A percentile compares a stretch with the other conserved stretches of the same genome.
These are phyloP conservation scores for sorghum (Sorghum bicolor) DNA, from an alignment of 176 grass and related monocot species.

Conservation along the genomic window DNA sequence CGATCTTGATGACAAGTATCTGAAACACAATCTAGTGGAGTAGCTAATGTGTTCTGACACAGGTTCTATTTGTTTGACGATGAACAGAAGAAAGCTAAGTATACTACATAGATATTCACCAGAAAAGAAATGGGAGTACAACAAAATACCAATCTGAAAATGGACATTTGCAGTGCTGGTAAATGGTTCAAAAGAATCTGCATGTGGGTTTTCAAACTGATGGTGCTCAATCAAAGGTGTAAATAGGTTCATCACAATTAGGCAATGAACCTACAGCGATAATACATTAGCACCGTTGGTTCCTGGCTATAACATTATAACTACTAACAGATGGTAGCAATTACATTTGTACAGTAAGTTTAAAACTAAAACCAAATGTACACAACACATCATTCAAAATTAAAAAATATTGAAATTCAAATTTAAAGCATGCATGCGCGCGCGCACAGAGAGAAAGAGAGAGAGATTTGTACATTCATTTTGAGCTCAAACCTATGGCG, in stretches of 20 bases:
- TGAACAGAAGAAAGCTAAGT: neutral
- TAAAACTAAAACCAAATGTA: neutral
- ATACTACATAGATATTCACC: neutral
- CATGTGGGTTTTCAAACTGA: neutral
- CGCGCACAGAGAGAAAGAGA: too few relatives aligned
- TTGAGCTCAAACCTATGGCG: neutral
- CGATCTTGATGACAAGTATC: constrained; percentile 8
- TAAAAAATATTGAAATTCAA: neutral
- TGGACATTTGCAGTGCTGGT: neutral
- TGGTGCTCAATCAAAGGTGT: neutral
- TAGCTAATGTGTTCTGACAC: neutral
- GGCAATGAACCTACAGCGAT: neutral
- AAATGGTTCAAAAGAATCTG: neutral
- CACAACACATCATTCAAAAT: neutral
- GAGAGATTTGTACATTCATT: neutral
- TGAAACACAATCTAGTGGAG: constrained; percentile 18
- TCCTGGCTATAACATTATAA: neutral
- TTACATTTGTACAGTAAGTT: neutral
- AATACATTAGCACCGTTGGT: neutral
- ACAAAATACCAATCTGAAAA: too few relatives aligned
- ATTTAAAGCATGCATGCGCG: too few relatives aligned
- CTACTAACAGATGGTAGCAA: neutral
- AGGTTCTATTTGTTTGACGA: neutral
- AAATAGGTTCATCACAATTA: neutral
- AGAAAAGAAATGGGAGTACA: too few relatives aligned